Percentiles rank a stretch among this genome's conserved stretches.
These are phyloP conservation scores for Xylariomycetidae sp. DNA, from an alignment of 2,329 filamentous ascomycete species.

Conservation along the genomic window DNA sequence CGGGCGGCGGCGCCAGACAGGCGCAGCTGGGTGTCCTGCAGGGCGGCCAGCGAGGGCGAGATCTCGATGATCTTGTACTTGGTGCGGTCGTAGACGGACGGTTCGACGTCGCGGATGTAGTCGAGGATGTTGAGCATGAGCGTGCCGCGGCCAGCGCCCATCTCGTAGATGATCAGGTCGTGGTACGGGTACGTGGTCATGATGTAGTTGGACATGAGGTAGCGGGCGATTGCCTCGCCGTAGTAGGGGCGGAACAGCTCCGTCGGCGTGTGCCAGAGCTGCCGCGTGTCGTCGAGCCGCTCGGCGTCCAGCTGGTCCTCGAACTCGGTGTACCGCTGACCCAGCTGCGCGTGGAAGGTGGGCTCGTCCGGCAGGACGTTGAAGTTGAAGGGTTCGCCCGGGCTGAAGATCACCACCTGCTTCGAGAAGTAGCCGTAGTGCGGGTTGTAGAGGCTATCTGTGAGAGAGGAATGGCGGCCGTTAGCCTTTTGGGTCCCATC, in stretches of 20 bases:
- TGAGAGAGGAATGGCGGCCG: not conserved
- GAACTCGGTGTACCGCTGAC: constrained; percentile 79
- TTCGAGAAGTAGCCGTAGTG: constrained; percentile 96
- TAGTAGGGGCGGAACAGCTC: constrained; percentile 97
- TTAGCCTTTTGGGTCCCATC: constrained; percentile 7
- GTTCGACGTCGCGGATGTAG: constrained; percentile 85
- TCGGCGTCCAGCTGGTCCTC: constrained; percentile 79
- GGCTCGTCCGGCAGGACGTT: constrained; percentile 74
- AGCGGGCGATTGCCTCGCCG: constrained; percentile 93
- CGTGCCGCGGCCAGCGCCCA: constrained; percentile 95
- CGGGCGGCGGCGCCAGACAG: constrained; percentile 61
- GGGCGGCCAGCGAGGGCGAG: constrained; percentile 69
- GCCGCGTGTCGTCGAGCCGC: constrained; percentile 68
- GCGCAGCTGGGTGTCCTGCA: constrained; percentile 70
- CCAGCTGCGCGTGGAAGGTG: constrained; percentile 73
- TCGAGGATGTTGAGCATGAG: constrained; percentile 98
- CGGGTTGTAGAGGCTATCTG: constrained; percentile 91
- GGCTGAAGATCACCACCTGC: constrained; percentile 92
- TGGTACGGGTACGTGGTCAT: constrained; percentile 91
- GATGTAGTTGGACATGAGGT: constrained; percentile 93
- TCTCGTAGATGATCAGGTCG: constrained; percentile 96
- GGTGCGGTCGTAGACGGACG: constrained; percentile 89
- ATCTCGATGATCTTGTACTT: constrained; percentile 97
- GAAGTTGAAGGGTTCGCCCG: constrained; percentile 89
- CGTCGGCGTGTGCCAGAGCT: constrained; percentile 97